These are phyloP conservation scores for Truncatella angustata DNA, from an alignment of 2,329 filamentous ascomycete species.

Conservation along the genomic window DNA sequence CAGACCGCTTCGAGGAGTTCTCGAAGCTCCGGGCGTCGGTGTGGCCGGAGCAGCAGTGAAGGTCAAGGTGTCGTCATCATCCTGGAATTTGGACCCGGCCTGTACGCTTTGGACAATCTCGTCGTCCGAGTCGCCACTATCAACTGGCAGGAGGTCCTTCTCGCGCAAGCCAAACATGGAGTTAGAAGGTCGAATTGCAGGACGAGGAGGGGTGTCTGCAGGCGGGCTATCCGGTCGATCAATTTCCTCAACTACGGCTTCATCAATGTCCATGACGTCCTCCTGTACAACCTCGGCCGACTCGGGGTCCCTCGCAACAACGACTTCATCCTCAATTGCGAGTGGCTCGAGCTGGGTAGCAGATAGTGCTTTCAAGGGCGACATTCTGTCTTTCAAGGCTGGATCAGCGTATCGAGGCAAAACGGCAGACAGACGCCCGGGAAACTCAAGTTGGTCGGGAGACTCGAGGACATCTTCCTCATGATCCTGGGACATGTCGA, in stretches of 20 bases:
- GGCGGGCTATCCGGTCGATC: conserved; percentile 10
- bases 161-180: conserved; percentile 43
- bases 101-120: conserved; percentile 39
- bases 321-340: background rate
- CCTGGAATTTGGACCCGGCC: conserved; percentile 22
- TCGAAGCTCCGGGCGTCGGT: conserved; percentile 34
- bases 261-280: conserved; percentile 27
- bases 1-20: conserved; percentile 19
- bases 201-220: conserved; percentile 26
- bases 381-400: conserved; percentile 30
- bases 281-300: conserved; percentile 7
- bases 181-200: conserved; percentile 24
- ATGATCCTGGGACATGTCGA: conserved; percentile 19
- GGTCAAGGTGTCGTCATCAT: conserved; percentile 20
- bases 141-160: conserved; percentile 43
- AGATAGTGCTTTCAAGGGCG: conserved; percentile 13
- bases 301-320: background rate
- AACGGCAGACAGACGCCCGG: conserved; percentile 44
- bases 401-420: conserved; percentile 42
- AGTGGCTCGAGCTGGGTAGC: conserved; percentile 11
- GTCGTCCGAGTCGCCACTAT: conserved; percentile 53
- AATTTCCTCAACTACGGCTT: conserved; percentile 20
- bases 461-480: conserved; percentile 31
- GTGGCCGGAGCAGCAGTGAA: conserved; percentile 37
- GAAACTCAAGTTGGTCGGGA: conserved; percentile 38